phyloP scores from a whole-genome alignment of 768 basidiomycete genomes.

The Tephrocybe sp. region DNA sequence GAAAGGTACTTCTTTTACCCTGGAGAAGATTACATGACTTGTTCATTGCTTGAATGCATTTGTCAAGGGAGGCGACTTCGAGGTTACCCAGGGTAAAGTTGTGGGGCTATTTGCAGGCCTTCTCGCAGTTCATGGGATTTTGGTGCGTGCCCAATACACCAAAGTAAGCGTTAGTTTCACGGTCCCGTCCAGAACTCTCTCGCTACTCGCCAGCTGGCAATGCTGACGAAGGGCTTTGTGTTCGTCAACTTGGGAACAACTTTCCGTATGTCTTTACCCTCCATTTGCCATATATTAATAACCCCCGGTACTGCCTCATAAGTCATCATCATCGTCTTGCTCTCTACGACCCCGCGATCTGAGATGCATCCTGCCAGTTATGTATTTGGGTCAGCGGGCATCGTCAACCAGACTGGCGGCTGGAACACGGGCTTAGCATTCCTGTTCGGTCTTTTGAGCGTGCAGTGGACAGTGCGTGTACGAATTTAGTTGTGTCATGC shows the following conservation, averaged over 20 bases:
- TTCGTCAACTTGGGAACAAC: conserved; percentile 87
- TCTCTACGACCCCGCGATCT: conserved; percentile 66
- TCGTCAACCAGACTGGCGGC: conserved; percentile 78
- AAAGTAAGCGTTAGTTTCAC: background rate
- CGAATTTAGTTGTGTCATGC: background rate
- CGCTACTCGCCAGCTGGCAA: conserved; percentile 72
- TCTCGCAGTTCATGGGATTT: conserved; percentile 71
- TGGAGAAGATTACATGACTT: background rate
- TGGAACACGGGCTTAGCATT: conserved; percentile 80
- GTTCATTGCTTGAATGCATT: too few species aligned
- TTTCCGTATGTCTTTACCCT: conserved; percentile 39
- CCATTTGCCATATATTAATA: conserved; percentile 1
- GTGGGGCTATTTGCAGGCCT: conserved; percentile 78
- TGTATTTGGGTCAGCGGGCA: conserved; percentile 74
- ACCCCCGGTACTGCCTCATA: conserved; percentile 4
- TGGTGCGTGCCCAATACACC: conserved; percentile 37
- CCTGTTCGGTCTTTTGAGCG: conserved; percentile 79
- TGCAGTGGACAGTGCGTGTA: conserved; percentile 77
- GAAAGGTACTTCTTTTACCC: conserved; percentile 33
- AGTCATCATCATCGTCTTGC: conserved; percentile 84
- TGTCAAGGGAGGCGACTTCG: conserved; percentile 50
- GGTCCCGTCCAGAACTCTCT: conserved; percentile 57
- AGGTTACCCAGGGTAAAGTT: conserved; percentile 65
- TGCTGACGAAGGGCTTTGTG: conserved; percentile 72
- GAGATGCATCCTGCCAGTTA: conserved; percentile 82